Percentiles rank a stretch among this genome's conserved stretches.
These are phyloP conservation scores for Capronia epimyces DNA, from an alignment of 2,329 filamentous ascomycete genomes.

Conservation along the genomic window DNA sequence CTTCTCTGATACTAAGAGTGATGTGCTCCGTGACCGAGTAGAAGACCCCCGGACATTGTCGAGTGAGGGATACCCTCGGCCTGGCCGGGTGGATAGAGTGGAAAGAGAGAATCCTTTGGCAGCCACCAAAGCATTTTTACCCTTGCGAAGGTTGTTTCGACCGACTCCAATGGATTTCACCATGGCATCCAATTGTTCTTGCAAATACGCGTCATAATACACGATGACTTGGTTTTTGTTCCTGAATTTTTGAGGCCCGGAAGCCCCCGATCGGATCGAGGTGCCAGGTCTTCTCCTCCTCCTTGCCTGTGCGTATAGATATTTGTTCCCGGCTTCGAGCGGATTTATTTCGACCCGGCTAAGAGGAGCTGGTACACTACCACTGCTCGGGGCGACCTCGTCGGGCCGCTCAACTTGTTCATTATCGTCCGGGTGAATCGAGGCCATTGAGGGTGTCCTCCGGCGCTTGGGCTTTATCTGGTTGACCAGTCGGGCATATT, in stretches of 20 bases:
- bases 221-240: conserved; percentile 73
- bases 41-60: conserved; percentile 11
- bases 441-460: conserved; percentile 36
- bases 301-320: conserved; percentile 33
- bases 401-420: conserved; percentile 3
- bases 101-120: conserved; percentile 35
- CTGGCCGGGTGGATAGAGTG: conserved; percentile 7
- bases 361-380: conserved; percentile 5
- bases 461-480: conserved; percentile 38
- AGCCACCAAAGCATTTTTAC: conserved; percentile 69
- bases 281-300: conserved; percentile 34
- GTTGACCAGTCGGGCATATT: conserved; percentile 37
- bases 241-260: conserved; percentile 52
- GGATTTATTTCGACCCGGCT: conserved; percentile 21
- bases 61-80: conserved; percentile 3
- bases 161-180: conserved; percentile 76
- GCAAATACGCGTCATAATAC: conserved; percentile 86
- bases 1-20: conserved; percentile 11
- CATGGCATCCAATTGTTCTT: conserved; percentile 73
- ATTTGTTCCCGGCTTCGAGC: conserved; percentile 25
- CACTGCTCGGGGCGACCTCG: conserved; percentile 3
- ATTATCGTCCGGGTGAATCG: conserved; percentile 34
- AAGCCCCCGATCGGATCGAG: conserved; percentile 34
- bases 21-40: conserved; percentile 11
- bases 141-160: conserved; percentile 78